Base-by-base conservation (phyloP, 2,329 filamentous ascomycete genomes). In the Colletotrichum agaves region DNA sequence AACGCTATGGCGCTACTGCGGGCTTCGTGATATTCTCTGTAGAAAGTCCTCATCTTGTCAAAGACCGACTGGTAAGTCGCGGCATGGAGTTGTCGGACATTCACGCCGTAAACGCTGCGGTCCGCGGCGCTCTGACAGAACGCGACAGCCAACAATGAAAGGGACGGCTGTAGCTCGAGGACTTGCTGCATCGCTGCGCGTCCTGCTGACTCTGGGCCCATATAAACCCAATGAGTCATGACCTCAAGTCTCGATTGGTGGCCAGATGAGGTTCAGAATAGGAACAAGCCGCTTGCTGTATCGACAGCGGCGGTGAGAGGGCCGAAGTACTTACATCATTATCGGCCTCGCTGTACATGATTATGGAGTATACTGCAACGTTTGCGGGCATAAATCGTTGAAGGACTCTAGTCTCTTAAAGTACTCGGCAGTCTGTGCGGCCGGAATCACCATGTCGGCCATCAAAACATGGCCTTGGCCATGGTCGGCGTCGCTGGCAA, bases 221-320 rank as follows among this genome's bases (percentile, higher is more conserved):
- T 17, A 17, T 31, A 52, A 23, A 52, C 17, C 47, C 47, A 52
- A 27, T 52, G 31, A 11, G 47, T 52, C 47, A 52, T 52, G 47
- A 52, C 21, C 27, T 52, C n/a, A 6, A 17, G 46, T 10, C 46
- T 23, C 8, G 19, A 12, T 49, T 23, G 46, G 17, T 11, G 46
- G 19, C 15, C 41, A 44, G 31, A 5, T 33, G 31, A 33, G 31
- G 31, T 10, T 33, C 10, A 33, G 31, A 33, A 33, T 33, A 33
- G 31, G 31, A 33, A 33, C 10, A 33, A 5, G 31, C 31, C 31
- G 31, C 31, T 33, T 33, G 31, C 31, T 33, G 31, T 33, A 10
- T 33, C 31, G 31, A 33, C 31, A 33, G 31, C 31, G 31, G 31
- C 31, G 31, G 31, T 33, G 31, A 10, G 31, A 33, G 31, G 31